Conservation (phyloP, 176 grass and related monocot species). For the Avena eriantha region DNA sequence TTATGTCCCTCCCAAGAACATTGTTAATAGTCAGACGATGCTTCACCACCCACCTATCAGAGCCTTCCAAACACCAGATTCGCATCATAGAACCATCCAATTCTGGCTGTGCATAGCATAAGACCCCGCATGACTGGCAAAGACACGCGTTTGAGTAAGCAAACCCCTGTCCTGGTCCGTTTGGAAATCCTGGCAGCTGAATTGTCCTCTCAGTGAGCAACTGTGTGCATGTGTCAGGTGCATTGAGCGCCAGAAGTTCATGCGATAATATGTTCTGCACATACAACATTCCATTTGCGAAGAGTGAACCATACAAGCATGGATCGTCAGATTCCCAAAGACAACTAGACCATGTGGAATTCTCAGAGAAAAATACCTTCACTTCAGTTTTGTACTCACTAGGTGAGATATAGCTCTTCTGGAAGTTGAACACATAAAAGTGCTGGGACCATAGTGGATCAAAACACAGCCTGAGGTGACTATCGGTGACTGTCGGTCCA, state of each 20-base stretch:
- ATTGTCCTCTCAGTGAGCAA: not conserved
- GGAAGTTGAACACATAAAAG: not conserved
- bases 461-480: not conserved
- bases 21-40: conserved; percentile 3
- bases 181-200: not conserved
- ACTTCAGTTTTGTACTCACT: not conserved
- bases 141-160: not conserved
- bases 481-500: not conserved
- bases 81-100: conserved; percentile 9
- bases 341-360: no score
- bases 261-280: not conserved
- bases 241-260: not conserved
- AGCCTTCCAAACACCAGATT: conserved; percentile 36
- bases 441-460: conserved; percentile 31
- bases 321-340: no score
- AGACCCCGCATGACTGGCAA: conserved; percentile 18
- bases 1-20: conserved; percentile 11
- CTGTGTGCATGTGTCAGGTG: not conserved
- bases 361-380: not conserved
- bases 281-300: not conserved
- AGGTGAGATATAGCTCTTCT: not conserved
- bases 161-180: not conserved
- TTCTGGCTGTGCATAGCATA: conserved; percentile 29
- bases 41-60: conserved; percentile 38
- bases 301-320: not conserved